These are phyloP conservation scores for Elymus sibiricus DNA, from an alignment of 176 grass and related monocot genomes.

Conservation along the genomic window DNA sequence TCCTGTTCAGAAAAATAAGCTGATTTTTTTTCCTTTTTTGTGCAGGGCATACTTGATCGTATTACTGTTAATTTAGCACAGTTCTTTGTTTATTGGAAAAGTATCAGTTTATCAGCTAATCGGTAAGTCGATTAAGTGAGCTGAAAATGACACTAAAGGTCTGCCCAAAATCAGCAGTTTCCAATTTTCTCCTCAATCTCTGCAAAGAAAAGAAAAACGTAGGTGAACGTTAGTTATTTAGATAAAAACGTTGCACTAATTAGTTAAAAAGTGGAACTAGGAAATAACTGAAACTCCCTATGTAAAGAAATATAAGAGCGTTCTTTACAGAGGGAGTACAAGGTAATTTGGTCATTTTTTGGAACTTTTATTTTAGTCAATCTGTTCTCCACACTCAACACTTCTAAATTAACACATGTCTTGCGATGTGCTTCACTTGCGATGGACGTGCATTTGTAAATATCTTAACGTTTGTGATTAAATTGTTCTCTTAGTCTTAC, in stretches of 20 bases:
- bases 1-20: neutral
- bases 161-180: neutral
- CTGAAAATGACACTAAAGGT: neutral
- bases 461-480: neutral
- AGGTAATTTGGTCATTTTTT: neutral
- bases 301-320: too few relatives aligned
- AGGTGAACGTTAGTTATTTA: too few relatives aligned
- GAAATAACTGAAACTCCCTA: too few relatives aligned
- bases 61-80: neutral
- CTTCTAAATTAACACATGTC: neutral
- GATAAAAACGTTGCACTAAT: too few relatives aligned
- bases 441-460: neutral
- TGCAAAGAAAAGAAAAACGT: too few relatives aligned
- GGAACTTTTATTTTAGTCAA: neutral
- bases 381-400: neutral
- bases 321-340: too few relatives aligned
- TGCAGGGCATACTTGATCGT: neutral
- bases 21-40: neutral
- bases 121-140: neutral
- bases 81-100: neutral
- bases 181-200: neutral
- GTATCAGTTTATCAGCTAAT: neutral
- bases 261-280: neutral
- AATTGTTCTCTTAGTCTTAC: neutral
- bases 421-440: neutral